A percentile compares a stretch with the other conserved stretches of the same genome.
These are phyloP conservation scores for Russula lepida DNA, from an alignment of 768 basidiomycete species.

Conservation along the genomic window DNA sequence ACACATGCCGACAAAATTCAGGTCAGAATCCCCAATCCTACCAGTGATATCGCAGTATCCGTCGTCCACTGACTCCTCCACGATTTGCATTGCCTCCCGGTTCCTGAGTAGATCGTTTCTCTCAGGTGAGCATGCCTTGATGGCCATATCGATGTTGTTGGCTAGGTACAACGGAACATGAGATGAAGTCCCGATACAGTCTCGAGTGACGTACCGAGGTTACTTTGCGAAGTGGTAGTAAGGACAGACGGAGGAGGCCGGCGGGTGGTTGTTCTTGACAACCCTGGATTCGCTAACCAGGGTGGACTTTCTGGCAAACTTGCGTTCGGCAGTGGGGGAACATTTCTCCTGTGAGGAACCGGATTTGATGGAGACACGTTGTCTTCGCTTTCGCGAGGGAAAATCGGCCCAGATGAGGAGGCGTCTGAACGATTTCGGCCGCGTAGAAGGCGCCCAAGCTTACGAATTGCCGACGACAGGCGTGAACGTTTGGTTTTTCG, in stretches of 20 bases:
- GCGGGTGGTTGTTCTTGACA: slow-evolving; percentile 2
- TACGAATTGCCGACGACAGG: slow-evolving; percentile 6
- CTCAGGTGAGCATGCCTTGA: slow-evolving; percentile 69
- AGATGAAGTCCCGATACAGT: background rate
- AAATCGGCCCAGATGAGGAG: background rate
- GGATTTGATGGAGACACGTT: background rate
- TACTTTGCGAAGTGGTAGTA: slow-evolving; percentile 34
- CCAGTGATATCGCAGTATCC: slow-evolving; percentile 79
- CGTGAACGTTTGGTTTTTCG: slow-evolving; percentile 4
- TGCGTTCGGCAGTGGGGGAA: background rate
- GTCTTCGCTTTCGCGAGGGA: background rate
- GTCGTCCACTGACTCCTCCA: slow-evolving; percentile 67
- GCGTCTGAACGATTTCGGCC: background rate
- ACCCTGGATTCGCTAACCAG: slow-evolving; percentile 4
- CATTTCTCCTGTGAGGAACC: background rate
- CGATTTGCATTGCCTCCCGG: slow-evolving; percentile 55
- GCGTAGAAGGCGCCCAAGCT: slow-evolving; percentile 9
- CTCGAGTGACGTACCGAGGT: slow-evolving; percentile 31
- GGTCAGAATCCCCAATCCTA: slow-evolving; percentile 38
- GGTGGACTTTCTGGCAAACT: background rate
- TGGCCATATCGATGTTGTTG: slow-evolving; percentile 37
- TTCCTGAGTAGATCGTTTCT: slow-evolving; percentile 54
- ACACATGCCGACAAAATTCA: slow-evolving; percentile 50
- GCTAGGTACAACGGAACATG: slow-evolving; percentile 4
- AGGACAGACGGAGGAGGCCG: slow-evolving; percentile 15